A percentile compares a stretch with the other conserved stretches of the same genome.
Conservation (phyloP, 2,329 filamentous ascomycete genomes). For the Dothideomycetes sp. region DNA sequence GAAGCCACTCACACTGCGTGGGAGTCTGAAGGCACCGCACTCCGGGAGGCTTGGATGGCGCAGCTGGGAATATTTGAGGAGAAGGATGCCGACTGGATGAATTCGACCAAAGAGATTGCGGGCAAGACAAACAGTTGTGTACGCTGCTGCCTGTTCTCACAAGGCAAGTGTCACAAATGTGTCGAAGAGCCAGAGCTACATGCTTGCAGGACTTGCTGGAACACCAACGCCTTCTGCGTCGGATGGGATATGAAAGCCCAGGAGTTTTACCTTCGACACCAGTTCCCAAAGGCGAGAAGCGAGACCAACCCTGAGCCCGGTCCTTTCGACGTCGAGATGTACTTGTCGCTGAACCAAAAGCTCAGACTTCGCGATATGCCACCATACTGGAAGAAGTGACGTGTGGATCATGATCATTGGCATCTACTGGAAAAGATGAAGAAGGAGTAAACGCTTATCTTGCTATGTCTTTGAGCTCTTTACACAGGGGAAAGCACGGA, state of each 20-base stretch:
- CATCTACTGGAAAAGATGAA: neutral
- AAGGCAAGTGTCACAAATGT: too few relatives aligned
- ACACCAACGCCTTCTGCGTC: slow-evolving; percentile 2
- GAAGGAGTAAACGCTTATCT: neutral
- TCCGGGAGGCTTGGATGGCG: too few relatives aligned
- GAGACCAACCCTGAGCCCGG: neutral
- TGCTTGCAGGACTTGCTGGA: too few relatives aligned
- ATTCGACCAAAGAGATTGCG: too few relatives aligned
- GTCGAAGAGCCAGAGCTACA: too few relatives aligned
- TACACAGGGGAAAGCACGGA: neutral
- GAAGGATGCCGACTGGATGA: too few relatives aligned
- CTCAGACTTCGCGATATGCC: neutral
- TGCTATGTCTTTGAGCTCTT: neutral
- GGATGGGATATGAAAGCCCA: neutral
- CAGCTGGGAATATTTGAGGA: too few relatives aligned
- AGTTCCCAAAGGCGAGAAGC: neutral
- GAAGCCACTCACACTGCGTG: too few relatives aligned
- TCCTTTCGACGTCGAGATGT: slow-evolving; percentile 1
- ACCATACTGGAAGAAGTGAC: slow-evolving; percentile 1
- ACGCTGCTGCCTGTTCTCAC: too few relatives aligned
- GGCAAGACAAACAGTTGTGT: too few relatives aligned
- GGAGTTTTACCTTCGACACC: neutral
- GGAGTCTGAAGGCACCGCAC: too few relatives aligned
- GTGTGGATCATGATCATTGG: neutral
- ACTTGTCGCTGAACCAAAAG: neutral